Evolutionary conservation across 2,329 filamentous ascomycete genomes (phyloP).

Genomic region (Colletotrichum sp.): DNA sequence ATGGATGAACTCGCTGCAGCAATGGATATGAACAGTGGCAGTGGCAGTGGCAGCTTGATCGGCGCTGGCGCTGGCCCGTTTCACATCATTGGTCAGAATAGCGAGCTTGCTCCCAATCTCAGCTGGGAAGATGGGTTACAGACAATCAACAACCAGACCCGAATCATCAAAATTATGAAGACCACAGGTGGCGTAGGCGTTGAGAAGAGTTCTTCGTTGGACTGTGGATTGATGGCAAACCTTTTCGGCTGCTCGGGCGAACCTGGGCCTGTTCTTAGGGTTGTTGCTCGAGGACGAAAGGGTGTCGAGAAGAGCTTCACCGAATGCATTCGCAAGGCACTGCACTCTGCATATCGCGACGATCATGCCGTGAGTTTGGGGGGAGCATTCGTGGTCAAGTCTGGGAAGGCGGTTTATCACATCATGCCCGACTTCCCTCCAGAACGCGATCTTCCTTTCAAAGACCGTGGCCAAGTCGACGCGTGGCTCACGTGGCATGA

Average conservation of each 20-base stretch:
- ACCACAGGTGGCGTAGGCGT: conserved; percentile 25
- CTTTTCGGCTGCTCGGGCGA: conserved; percentile 41
- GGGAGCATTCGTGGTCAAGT: conserved; percentile 43
- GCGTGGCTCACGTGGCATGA: conserved; percentile 45
- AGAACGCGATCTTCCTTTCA: conserved; percentile 28
- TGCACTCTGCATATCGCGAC: conserved; percentile 34
- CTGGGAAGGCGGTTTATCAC: conserved; percentile 41
- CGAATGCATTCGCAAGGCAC: conserved; percentile 33
- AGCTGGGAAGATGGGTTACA: conserved; percentile 30
- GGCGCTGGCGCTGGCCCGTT: conserved; percentile 49
- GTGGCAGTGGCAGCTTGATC: conserved; percentile 37
- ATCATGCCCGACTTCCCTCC: conserved; percentile 51
- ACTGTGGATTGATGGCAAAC: conserved; percentile 48
- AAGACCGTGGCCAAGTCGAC: conserved; percentile 30
- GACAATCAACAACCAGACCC: conserved; percentile 29
- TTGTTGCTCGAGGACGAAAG: conserved; percentile 34
- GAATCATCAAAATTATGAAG: conserved; percentile 28
- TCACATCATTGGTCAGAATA: conserved; percentile 44
- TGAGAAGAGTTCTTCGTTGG: conserved; percentile 28
- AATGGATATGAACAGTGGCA: conserved; percentile 38
- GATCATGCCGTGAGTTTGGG: conserved; percentile 41
- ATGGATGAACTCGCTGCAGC: conserved; percentile 32
- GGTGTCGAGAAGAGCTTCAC: conserved; percentile 34
- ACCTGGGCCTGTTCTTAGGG: conserved; percentile 37
- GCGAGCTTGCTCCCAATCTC: conserved; percentile 45